These are phyloP conservation scores for Eucalyptus regnans DNA, from an alignment of 345 rosid species.

Conservation along the genomic window DNA sequence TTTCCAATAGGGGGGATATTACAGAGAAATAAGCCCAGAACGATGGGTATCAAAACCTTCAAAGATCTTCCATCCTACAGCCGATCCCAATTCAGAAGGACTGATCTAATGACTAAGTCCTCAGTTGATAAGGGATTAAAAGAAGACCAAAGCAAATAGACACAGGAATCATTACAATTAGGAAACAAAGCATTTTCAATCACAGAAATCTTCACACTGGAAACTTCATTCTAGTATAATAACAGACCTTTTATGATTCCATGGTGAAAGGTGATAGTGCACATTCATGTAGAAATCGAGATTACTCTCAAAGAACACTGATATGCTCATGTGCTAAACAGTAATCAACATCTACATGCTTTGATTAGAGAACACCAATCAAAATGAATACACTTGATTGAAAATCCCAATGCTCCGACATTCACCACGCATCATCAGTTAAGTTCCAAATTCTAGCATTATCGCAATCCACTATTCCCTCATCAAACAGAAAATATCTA, in stretches of 20 bases:
- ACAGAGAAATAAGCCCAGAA: neutral
- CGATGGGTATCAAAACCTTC: fast-evolving
- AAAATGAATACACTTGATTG: neutral
- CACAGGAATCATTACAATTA: neutral
- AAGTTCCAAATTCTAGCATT: neutral
- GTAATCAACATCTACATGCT: neutral
- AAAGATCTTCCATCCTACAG: neutral
- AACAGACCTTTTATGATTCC: neutral
- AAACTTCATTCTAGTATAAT: neutral
- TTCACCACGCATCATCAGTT: neutral
- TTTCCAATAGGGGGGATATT: neutral
- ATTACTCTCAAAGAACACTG: neutral
- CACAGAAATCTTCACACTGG: neutral
- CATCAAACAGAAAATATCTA: neutral
- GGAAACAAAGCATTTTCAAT: neutral
- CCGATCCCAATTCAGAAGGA: neutral
- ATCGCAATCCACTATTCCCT: neutral
- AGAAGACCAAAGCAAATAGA: neutral
- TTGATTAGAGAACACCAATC: neutral
- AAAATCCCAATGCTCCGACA: neutral
- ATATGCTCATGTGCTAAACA: neutral
- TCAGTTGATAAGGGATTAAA: neutral
- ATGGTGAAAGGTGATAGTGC: neutral
- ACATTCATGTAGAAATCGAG: neutral
- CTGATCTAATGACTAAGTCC: neutral